A percentile compares a stretch with the other conserved stretches of the same genome.
Conservation (phyloP, 1,139 yeast genomes). For the Debaryomyces nepalensis region DNA sequence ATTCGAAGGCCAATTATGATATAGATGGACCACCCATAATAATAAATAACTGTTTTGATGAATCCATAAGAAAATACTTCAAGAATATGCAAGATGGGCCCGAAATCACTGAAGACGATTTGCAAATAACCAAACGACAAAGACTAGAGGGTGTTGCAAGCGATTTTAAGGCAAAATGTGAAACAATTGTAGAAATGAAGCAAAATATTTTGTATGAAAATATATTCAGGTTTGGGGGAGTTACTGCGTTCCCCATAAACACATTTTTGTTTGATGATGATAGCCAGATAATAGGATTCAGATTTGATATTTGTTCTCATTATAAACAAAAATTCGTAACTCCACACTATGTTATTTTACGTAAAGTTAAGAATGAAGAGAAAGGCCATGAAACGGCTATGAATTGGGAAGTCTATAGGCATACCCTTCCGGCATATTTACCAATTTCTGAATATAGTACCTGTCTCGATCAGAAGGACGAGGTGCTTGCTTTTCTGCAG, state of each 20-base stretch:
- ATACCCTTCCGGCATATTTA: constrained; percentile 42
- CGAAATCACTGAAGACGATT: not conserved
- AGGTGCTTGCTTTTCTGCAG: constrained; percentile 4
- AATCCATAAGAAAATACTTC: constrained; percentile 33
- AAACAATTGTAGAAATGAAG: constrained; percentile 26
- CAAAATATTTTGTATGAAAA: constrained; percentile 45
- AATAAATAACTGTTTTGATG: constrained; percentile 36
- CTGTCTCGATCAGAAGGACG: constrained; percentile 7
- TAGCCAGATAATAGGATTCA: constrained; percentile 37
- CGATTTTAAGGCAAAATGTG: constrained; percentile 12
- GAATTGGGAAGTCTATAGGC: constrained; percentile 39
- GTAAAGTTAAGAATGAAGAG: constrained; percentile 20
- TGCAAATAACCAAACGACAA: constrained; percentile 2
- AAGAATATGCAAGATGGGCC: constrained; percentile 1
- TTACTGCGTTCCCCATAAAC: constrained; percentile 48
- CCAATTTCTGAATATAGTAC: constrained; percentile 22
- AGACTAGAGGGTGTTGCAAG: constrained; percentile 1
- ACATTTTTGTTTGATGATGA: constrained; percentile 26
- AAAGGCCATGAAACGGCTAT: constrained; percentile 16
- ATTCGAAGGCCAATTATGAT: constrained; percentile 5
- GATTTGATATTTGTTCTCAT: constrained; percentile 41
- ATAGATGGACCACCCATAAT: constrained; percentile 22
- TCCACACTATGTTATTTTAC: constrained; percentile 47
- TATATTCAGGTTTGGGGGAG: constrained; percentile 42
- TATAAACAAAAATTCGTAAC: constrained; percentile 24